These are phyloP conservation scores for Citrus unshiu DNA, from an alignment of 345 rosid genomes.

Conservation along the genomic window DNA sequence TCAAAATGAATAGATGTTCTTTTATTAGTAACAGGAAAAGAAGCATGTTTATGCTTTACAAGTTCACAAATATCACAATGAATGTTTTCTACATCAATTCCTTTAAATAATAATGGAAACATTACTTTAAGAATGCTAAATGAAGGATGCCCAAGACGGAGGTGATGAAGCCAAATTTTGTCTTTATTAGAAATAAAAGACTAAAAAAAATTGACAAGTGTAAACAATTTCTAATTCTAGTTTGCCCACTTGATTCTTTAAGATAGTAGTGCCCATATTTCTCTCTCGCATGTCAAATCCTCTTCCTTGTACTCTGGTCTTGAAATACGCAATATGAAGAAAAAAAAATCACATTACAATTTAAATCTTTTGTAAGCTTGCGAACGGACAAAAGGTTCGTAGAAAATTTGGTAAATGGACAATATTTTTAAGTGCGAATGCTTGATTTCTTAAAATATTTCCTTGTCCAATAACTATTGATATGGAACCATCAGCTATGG, in stretches of 20 bases:
- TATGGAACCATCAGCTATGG: background rate
- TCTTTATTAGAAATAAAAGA: background rate
- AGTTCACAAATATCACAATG: slow-evolving; percentile 9
- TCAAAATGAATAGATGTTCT: background rate
- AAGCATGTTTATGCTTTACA: background rate
- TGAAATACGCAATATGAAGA: background rate
- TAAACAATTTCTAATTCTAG: background rate
- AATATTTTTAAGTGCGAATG: too few relatives aligned
- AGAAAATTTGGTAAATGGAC: too few relatives aligned
- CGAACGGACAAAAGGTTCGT: too few relatives aligned
- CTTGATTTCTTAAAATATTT: too few relatives aligned
- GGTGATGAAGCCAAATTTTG: background rate
- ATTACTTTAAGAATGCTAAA: background rate
- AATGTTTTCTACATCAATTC: background rate
- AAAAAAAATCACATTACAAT: too few relatives aligned
- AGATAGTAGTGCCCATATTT: background rate
- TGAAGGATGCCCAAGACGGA: background rate
- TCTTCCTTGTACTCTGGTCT: background rate
- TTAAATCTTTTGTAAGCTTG: too few relatives aligned
- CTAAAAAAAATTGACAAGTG: background rate
- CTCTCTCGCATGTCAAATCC: background rate
- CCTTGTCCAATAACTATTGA: background rate
- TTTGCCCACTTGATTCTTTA: background rate
- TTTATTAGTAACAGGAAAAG: background rate
- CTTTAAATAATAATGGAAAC: background rate